Evolutionary conservation across 2,329 filamentous ascomycete genomes (phyloP), one percentile per base, ranked within the genome.

Genomic region (Alternaria postmessia): DNA sequence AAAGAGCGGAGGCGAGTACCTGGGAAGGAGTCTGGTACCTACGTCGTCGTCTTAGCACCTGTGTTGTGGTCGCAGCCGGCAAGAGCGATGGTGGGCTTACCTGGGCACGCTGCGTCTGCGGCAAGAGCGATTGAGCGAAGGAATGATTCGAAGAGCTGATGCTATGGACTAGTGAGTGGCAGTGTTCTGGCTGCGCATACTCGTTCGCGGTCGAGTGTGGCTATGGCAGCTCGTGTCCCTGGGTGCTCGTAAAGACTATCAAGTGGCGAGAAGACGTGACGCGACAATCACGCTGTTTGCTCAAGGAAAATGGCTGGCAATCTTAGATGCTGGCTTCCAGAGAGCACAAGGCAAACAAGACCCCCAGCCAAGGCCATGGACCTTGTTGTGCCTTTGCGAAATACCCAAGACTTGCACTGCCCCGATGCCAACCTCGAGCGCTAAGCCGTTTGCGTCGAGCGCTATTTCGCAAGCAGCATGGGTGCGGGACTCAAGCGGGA

Each of bases 131-230:
- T 30, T 28, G 48, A 42, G 43, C 22, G 26, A 59, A 43, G 24
- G 32, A 41, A 36, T 43, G 59, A 16, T 41, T 30, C 44, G 42
- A 32, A 9, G 24, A 26, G 24, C 24, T 24, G 46, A 9, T 48
- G 36, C 55, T 16, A 38, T 44, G 44, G 34, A 51, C 14, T 47
- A 18, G 48, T 41, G 6, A 24, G 62, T 53, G 62, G 62, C 62
- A 56, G 57, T 64, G 62, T 51, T 53, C 30, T 20, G 36, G 32
- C 52, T 46, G 54, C 47, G 48, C 62, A 57, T 57, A 44, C 53
- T 57, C 59, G 52, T 62, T 62, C 39, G 54, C 38, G 34, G 48
- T 42, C 20, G 54, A 39, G 51, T 43, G 46, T 32, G 51, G 53
- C 39, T 49, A 47, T 62, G 59, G 24, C 24, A 46, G 38, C 28